Evolutionary conservation across 2,329 filamentous ascomycete species (phyloP), one percentile per base, ranked within the genome.

Genomic region (Scedosporium boydii): DNA sequence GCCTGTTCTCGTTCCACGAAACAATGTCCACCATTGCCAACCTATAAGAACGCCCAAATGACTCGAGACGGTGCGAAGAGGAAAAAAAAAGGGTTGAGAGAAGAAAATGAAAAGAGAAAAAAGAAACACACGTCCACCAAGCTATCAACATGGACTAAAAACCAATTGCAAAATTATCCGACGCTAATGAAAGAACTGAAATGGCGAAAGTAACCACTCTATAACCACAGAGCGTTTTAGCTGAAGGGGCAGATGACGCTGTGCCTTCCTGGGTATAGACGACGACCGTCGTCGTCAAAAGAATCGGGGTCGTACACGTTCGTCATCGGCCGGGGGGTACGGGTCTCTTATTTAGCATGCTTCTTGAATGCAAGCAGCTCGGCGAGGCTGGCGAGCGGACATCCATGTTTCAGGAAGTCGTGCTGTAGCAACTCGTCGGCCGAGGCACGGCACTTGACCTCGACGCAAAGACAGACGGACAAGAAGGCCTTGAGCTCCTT

Each of bases 401-500:
- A 98, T 21, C 95, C 93, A 70, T 90, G 90, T 80, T 93, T 92
- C 72, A 99, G 77, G 80, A 99, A 99, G 69, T 98, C 95, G 72
- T 98, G 93, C 64, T 87, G 85, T 65, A 98, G 80, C 59, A 99
- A 81, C 77, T 99, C 95, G 65, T 91, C 85, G 0, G 95, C 92
- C 27, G 91, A 96, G 12, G 95, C 95, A 72, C 95, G 87, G 73
- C 89, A 93, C 80, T 93, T 93, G 70, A 99, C 93, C 70, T 98
- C 93, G 57, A 99, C 95, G 70, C 95, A 98, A 57, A 99, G 82
- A 76, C 95, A 99, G 66, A 97, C 93, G 27, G 90, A 95, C 71
- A 99, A 77, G 85, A 99, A 99, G 23, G 91, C 90, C 81, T 98
- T 98, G 68, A 99, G 86, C 77, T 98, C 95, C 80, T 96, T 97